Base-by-base conservation (phyloP, 345 rosid genomes). In the Arabidopsis arenosa region DNA sequence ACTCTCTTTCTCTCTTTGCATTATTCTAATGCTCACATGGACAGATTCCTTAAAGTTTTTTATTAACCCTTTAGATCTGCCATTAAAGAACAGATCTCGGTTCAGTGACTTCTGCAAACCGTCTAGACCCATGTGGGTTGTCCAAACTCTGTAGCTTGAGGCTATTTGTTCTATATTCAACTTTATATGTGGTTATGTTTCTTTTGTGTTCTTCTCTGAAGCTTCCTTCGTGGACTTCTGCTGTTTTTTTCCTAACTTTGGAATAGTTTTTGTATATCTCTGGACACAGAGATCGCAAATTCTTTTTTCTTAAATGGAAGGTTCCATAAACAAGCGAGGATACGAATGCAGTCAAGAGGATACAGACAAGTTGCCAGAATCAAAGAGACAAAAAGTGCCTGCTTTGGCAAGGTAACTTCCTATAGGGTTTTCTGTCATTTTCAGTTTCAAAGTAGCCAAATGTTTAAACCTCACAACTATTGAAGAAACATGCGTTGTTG, bases 351-450 rank as follows among this genome's bases (percentile, higher is more conserved):
- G 79, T 71, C 74, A 73, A 72, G 90, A 83, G 61, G 89, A 87
- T 76, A 82, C 69, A 72, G 86, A 78, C 51, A 72, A 78, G 68
- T 51, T 80, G 52, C 82, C 86, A 1, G 94, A 84, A 72, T 79
- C 92, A 7, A 93, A 93, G 80, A 93, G 78, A 83, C 83, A 86
- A 47, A 93, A 86, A 76, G 37, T 89, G 69, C 98, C 97, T 17
- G 90, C 91, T 76, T 87, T 93, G 72, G 96, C 94, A 58, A 88
- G 97, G 98, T 93, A 79, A 69, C 74, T 78, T 47, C 56, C 63
- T 70, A 62, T 1, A 57, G 7, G 37, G 5, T 61, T 7, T 53
- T 76, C 52, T 68, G 21, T 68, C 70, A 5, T 23, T 75, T 61
- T 32, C 52, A 37, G 39, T 0, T 66, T 60, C 32, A 57, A 57